Conservation (phyloP, 1,284 basidiomycete species). For the Pyrrhoderma lamaoense region DNA sequence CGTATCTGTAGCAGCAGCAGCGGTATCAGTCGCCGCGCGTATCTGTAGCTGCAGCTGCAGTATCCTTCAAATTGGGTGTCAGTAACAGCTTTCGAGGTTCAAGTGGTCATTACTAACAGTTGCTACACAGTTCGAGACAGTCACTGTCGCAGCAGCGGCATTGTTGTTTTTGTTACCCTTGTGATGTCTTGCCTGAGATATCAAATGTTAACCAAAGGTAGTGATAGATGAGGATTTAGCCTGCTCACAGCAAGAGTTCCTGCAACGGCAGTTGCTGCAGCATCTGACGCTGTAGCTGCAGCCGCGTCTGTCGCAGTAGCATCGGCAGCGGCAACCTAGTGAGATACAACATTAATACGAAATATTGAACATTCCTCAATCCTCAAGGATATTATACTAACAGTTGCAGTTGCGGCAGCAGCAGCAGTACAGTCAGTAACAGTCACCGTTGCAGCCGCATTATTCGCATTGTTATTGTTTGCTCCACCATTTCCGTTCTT, state of each 20-base stretch:
- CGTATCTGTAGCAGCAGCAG: not conserved
- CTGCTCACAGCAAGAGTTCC: not conserved
- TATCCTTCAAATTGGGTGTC: not conserved
- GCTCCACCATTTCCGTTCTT: not conserved
- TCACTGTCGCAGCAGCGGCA: no score
- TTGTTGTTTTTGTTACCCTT: no score
- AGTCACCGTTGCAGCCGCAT: not conserved
- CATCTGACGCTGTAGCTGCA: not conserved
- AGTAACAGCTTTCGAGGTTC: no score
- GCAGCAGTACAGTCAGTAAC: not conserved
- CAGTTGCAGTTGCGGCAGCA: not conserved
- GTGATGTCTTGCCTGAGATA: no score
- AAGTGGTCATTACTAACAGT: no score
- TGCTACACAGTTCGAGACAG: no score
- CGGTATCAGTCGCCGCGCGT: constrained; percentile 1
- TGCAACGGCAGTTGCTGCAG: not conserved
- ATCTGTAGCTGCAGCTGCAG: not conserved
- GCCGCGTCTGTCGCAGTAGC: not conserved
- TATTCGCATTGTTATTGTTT: not conserved
- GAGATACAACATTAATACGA: not conserved
- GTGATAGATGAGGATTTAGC: not conserved
- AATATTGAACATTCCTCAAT: no score
- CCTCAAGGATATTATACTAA: not conserved
- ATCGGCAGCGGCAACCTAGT: not conserved
- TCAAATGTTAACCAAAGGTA: no score